A percentile compares a stretch with the other conserved stretches of the same genome.
Evolutionary conservation across 441 rosid species (phyloP).

Genomic region (Pelargonium citronellum): DNA sequence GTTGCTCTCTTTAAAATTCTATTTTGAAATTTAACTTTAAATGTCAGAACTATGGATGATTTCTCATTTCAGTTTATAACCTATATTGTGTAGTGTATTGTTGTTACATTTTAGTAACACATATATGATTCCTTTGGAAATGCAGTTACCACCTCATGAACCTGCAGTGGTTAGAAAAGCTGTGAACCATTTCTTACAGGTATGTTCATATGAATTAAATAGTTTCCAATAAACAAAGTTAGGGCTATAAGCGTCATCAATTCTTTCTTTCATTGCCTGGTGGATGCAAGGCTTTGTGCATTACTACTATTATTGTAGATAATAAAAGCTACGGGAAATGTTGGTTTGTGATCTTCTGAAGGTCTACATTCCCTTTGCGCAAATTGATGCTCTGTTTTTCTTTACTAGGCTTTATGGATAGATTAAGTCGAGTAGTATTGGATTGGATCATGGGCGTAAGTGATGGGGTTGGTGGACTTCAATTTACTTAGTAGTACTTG

Average conservation of each 20-base stretch:
- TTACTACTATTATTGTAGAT: background rate
- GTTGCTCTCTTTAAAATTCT: background rate
- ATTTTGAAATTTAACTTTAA: background rate
- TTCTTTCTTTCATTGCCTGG: background rate
- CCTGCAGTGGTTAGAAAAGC: constrained; percentile 81
- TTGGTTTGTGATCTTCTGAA: background rate
- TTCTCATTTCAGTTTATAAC: constrained; percentile 3
- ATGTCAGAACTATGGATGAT: background rate
- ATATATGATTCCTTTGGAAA: constrained; percentile 9
- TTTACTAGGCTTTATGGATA: background rate
- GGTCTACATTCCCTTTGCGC: background rate
- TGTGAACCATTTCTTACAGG: constrained; percentile 94
- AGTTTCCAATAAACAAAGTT: constrained; percentile 8
- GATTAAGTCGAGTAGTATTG: background rate
- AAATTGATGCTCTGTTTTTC: background rate
- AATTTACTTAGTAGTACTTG: background rate
- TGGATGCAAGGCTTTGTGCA: constrained; percentile 3
- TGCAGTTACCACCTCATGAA: constrained; percentile 91
- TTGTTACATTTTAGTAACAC: background rate
- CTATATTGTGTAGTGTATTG: background rate
- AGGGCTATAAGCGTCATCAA: background rate
- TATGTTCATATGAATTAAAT: constrained; percentile 22
- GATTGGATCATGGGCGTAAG: background rate
- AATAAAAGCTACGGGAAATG: background rate
- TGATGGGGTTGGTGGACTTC: background rate